These are phyloP conservation scores for Colletotrichum higginsianum DNA, from an alignment of 2,329 filamentous ascomycete genomes.

Conservation along the genomic window DNA sequence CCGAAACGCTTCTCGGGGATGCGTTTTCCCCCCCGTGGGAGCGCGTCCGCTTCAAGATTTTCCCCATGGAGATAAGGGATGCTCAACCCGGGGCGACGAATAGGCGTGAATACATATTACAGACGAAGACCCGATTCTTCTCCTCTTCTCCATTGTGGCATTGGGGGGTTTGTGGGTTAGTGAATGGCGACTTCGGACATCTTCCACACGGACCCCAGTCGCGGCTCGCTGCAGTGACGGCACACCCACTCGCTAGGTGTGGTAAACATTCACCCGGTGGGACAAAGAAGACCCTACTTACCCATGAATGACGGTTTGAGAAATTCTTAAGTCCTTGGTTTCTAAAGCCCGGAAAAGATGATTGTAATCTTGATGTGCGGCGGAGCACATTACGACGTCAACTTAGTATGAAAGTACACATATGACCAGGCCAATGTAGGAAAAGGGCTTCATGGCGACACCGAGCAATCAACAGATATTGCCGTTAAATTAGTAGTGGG, in stretches of 20 bases:
- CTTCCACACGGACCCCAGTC: background rate
- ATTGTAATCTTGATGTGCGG: no score
- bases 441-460: no score
- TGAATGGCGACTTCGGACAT: background rate
- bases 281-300: no score
- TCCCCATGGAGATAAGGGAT: constrained; percentile 7
- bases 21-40: background rate
- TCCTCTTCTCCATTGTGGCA: background rate
- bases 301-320: no score
- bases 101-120: background rate
- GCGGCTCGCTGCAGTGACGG: background rate
- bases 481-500: no score
- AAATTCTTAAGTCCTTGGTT: no score
- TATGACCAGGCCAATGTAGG: no score
- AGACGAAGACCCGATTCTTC: background rate
- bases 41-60: constrained; percentile 9
- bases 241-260: background rate
- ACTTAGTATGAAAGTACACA: no score
- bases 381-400: no score
- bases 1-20: background rate
- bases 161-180: background rate
- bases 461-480: no score
- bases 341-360: no score
- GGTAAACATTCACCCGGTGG: background rate
- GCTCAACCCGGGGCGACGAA: background rate